These are phyloP conservation scores for Cymbidium sinense DNA, from an alignment of 106 monocot species.

Conservation along the genomic window DNA sequence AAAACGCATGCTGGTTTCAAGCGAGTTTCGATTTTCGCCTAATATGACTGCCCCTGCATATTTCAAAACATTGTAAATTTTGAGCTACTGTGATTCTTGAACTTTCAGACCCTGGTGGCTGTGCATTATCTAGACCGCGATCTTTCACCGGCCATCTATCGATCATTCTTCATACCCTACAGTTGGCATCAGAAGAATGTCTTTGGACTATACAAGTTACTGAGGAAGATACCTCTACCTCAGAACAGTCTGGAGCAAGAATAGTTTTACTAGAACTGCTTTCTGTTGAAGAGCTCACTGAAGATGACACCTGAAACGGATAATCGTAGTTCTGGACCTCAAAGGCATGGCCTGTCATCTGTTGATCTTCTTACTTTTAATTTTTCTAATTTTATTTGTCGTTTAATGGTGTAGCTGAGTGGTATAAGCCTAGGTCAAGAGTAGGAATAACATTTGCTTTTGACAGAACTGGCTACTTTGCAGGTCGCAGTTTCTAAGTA, in stretches of 20 bases:
- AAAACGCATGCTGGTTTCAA: neutral
- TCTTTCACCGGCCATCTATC: conserved; percentile 64
- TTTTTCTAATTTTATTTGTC: too few species aligned
- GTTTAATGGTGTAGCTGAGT: too few species aligned
- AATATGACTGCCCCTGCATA: neutral
- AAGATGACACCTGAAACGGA: neutral
- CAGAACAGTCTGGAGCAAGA: neutral
- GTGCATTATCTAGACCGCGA: conserved; percentile 82
- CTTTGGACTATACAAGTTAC: conserved; percentile 90
- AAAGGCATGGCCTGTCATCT: too few species aligned
- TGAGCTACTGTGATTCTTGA: neutral
- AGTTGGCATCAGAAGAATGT: conserved; percentile 71
- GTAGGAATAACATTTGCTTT: too few species aligned
- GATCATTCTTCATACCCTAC: conserved; percentile 92
- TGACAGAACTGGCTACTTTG: too few species aligned
- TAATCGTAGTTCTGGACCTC: neutral
- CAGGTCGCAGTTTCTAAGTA: too few species aligned
- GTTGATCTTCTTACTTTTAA: too few species aligned
- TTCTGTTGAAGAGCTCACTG: neutral
- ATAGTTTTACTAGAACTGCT: neutral
- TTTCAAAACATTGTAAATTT: neutral
- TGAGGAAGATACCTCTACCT: conserved; percentile 48
- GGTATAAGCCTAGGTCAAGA: too few species aligned
- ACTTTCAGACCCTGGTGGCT: conserved; percentile 71
- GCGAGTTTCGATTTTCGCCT: neutral